Evolutionary conservation across 768 basidiomycete genomes (phyloP).

Genomic region (Leucocoprinus birnbaumii): DNA sequence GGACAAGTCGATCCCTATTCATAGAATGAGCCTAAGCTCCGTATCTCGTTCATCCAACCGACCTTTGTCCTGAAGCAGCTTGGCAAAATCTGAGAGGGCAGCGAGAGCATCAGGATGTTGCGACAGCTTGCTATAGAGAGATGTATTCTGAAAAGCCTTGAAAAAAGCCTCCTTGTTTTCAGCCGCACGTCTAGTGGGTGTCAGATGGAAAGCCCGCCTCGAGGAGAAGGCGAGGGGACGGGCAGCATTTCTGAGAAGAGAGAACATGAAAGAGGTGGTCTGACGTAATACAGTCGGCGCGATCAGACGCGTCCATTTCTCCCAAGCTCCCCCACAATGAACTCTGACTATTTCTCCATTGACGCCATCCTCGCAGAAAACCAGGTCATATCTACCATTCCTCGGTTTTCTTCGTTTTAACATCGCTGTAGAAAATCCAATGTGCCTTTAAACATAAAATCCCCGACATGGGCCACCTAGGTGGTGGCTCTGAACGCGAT

Average conservation of each 20-base stretch:
- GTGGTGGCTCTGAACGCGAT: conserved; percentile 81
- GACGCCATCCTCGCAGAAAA: conserved; percentile 91
- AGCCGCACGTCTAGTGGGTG: conserved; percentile 10
- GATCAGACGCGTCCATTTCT: neutral
- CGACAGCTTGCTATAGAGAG: conserved; percentile 44
- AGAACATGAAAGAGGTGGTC: conserved; percentile 7
- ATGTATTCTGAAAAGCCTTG: conserved; percentile 34
- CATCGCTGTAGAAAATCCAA: conserved; percentile 70
- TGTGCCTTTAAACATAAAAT: conserved; percentile 90
- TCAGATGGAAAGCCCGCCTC: conserved; percentile 12
- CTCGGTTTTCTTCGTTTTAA: neutral
- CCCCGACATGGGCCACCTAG: conserved; percentile 84
- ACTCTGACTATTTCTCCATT: conserved; percentile 89
- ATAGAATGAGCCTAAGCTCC: neutral
- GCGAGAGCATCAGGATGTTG: conserved; percentile 46
- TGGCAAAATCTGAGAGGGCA: conserved; percentile 43
- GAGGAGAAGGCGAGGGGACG: conserved; percentile 4
- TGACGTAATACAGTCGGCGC: conserved; percentile 14
- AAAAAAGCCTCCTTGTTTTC: conserved; percentile 11
- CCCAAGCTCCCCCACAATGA: conserved; percentile 47
- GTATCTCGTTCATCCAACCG: neutral
- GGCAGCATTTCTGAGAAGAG: conserved; percentile 4
- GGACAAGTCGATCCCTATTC: conserved; percentile 45
- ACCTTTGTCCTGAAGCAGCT: conserved; percentile 49
- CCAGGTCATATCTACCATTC: conserved; percentile 46